Percentiles rank a stretch among this genome's conserved stretches.
These are phyloP conservation scores for Flueggea neowawraea DNA, from an alignment of 441 rosid genomes.

Conservation along the genomic window DNA sequence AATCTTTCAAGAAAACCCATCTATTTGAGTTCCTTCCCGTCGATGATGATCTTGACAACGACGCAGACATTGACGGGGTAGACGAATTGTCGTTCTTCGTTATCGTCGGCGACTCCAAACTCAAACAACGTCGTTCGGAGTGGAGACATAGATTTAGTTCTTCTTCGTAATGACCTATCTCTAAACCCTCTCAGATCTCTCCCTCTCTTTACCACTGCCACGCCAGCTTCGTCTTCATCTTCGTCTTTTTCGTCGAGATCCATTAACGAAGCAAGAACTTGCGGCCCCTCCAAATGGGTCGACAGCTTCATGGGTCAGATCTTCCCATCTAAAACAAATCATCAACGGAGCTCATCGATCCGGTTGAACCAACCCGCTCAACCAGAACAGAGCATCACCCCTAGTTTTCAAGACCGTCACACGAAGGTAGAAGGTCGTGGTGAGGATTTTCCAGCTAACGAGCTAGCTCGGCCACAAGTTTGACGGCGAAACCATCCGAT, in stretches of 20 bases:
- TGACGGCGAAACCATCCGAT: too few species aligned
- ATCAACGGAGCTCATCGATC: conserved; percentile 72
- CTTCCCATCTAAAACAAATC: conserved; percentile 75
- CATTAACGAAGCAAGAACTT: too few species aligned
- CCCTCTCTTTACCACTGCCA: conserved; percentile 34
- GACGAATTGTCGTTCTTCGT: conserved; percentile 10
- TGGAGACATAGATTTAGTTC: conserved; percentile 93
- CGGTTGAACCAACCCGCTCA: conserved; percentile 42
- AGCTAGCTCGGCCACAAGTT: too few species aligned
- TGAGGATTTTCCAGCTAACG: too few species aligned
- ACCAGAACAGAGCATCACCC: conserved; percentile 46
- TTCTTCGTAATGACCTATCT: conserved; percentile 63
- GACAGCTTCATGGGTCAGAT: too few species aligned
- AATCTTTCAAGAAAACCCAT: too few species aligned
- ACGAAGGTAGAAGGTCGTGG: too few species aligned
- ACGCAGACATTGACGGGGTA: conserved; percentile 57
- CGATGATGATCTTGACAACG: conserved; percentile 82
- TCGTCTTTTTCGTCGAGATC: too few species aligned
- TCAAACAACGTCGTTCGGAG: conserved; percentile 40
- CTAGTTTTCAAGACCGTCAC: too few species aligned
- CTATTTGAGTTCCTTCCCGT: conserved; percentile 91
- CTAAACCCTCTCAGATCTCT: too few species aligned
- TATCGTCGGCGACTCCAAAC: too few species aligned
- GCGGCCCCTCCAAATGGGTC: too few species aligned
- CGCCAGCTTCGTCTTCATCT: conserved; percentile 9